Conservation (phyloP, 1,284 basidiomycete genomes). For the Cryptococcus sp. region DNA sequence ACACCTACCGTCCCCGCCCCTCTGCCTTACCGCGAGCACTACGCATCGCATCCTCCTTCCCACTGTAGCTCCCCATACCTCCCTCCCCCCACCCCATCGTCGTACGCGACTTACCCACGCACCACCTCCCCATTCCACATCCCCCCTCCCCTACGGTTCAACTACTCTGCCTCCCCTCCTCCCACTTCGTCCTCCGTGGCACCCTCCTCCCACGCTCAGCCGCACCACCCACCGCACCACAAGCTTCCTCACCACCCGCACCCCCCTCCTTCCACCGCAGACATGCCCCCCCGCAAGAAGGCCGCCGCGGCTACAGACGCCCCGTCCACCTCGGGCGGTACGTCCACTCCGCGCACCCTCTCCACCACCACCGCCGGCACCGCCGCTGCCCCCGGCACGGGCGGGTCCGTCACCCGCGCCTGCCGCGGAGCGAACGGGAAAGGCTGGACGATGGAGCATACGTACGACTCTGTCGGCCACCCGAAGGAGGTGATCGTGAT, state of each 20-base stretch:
- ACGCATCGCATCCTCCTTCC: background rate
- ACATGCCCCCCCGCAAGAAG: slow-evolving; percentile 42
- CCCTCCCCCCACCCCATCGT: slow-evolving; percentile 6
- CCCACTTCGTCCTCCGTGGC: background rate
- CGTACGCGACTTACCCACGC: slow-evolving; percentile 3
- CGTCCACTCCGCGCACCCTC: slow-evolving; percentile 19
- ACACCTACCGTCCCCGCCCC: background rate
- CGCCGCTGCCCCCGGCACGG: background rate
- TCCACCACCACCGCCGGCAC: slow-evolving; percentile 17
- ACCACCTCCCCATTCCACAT: slow-evolving; percentile 34
- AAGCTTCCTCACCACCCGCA: background rate
- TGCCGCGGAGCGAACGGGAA: slow-evolving; percentile 24
- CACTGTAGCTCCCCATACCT: slow-evolving; percentile 4
- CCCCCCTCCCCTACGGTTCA: slow-evolving; percentile 43
- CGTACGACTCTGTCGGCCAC: slow-evolving; percentile 43
- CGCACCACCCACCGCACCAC: background rate
- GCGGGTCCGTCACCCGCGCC: slow-evolving; percentile 7
- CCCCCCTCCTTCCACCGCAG: slow-evolving; percentile 1
- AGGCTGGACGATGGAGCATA: slow-evolving; percentile 46
- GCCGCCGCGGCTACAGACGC: slow-evolving; percentile 12
- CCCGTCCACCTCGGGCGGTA: slow-evolving; percentile 8
- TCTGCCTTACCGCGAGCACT: background rate
- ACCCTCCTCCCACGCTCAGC: background rate
- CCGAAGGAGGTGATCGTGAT: slow-evolving; percentile 47
- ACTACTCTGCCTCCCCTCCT: slow-evolving; percentile 40